Percentiles rank a stretch among this genome's conserved stretches.
phyloP scores from a whole-genome alignment of 2,329 filamentous ascomycete species.

The Aspergillus nomiae region DNA sequence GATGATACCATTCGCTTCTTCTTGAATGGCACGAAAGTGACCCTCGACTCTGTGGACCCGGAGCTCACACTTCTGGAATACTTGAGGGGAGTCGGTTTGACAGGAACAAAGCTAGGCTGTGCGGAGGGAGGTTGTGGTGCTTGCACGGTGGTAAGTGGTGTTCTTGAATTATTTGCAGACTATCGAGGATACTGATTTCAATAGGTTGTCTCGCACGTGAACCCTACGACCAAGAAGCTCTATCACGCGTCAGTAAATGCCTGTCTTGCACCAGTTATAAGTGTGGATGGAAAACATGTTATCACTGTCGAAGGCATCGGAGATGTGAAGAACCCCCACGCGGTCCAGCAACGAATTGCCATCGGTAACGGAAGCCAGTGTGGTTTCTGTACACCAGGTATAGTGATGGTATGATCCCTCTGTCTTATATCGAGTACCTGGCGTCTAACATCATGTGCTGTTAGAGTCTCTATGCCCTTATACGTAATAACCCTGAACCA shows the following conservation, averaged over 20 bases:
- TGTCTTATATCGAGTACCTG: background rate
- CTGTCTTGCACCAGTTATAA: slow-evolving; percentile 87
- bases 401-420: slow-evolving; percentile 70
- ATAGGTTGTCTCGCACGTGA: slow-evolving; percentile 82
- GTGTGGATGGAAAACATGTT: slow-evolving; percentile 95
- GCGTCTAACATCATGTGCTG: slow-evolving; percentile 8
- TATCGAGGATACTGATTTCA: slow-evolving; percentile 25
- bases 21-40: slow-evolving; percentile 88
- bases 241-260: slow-evolving; percentile 98
- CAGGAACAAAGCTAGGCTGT: slow-evolving; percentile 94
- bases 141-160: slow-evolving; percentile 24
- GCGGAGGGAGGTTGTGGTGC: slow-evolving; percentile 96
- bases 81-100: slow-evolving; percentile 85
- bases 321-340: slow-evolving; percentile 81
- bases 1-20: slow-evolving; percentile 91
- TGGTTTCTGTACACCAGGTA: slow-evolving; percentile 94
- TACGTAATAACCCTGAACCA: slow-evolving; percentile 79
- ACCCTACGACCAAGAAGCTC: slow-evolving; percentile 86
- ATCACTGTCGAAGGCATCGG: slow-evolving; percentile 98
- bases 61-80: slow-evolving; percentile 93
- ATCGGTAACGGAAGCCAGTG: slow-evolving; percentile 91
- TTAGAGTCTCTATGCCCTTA: slow-evolving; percentile 83
- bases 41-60: slow-evolving; percentile 83
- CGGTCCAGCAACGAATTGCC: slow-evolving; percentile 86
- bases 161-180: background rate